phyloP scores from a whole-genome alignment of 371 early-diverging fungal species.

The Mucor saturninus region DNA sequence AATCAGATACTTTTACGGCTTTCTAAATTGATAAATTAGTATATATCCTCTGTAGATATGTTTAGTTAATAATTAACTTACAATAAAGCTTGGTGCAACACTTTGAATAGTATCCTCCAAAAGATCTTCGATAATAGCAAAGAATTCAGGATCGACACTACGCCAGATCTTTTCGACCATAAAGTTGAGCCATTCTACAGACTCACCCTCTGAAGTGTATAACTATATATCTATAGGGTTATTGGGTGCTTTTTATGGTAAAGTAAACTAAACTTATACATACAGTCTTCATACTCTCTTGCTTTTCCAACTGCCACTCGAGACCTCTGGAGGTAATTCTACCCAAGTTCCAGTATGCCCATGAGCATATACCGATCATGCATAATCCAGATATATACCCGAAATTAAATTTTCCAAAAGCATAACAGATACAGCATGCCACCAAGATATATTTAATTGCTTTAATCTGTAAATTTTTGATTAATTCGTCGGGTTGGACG shows the following conservation, averaged over 20 bases:
- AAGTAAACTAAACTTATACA: not conserved
- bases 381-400: conserved; percentile 26
- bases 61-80: conserved; percentile 9
- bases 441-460: conserved; percentile 39
- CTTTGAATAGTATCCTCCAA: conserved; percentile 44
- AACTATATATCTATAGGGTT: conserved; percentile 19
- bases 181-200: conserved; percentile 53
- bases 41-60: not conserved
- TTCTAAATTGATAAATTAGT: conserved; percentile 21
- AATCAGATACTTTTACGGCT: conserved; percentile 43
- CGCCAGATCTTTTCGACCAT: conserved; percentile 52
- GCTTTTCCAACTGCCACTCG: conserved; percentile 45
- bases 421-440: conserved; percentile 29
- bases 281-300: conserved; percentile 42
- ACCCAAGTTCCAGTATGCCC: conserved; percentile 41
- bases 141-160: conserved; percentile 44
- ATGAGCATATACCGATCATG: conserved; percentile 23
- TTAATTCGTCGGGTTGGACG: conserved; percentile 27
- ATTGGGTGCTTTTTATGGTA: not conserved
- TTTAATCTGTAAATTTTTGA: conserved; percentile 30
- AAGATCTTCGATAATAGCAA: conserved; percentile 36
- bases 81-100: conserved; percentile 41
- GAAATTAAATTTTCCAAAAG: conserved; percentile 31
- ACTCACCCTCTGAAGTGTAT: conserved; percentile 49
- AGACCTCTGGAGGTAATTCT: conserved; percentile 22